phyloP scores from a whole-genome alignment of 495 filamentous ascomycete genomes.

The Podospora sp. region DNA sequence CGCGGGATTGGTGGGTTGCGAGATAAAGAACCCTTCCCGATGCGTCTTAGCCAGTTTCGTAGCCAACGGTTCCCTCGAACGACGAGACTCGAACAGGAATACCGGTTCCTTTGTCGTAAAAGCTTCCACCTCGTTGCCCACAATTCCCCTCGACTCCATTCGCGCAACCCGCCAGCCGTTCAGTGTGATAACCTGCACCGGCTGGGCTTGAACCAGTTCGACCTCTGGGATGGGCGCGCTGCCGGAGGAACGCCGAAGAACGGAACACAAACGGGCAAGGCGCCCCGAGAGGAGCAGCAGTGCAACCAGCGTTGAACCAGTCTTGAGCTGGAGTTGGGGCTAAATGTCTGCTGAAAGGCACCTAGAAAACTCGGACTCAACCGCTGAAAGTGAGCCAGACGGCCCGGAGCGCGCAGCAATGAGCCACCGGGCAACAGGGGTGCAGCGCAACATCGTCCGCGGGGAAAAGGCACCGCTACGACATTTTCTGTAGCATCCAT shows the following conservation, averaged over 20 bases:
- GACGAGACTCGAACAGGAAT: conserved; percentile 12
- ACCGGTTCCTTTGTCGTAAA: background rate
- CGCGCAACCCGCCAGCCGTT: background rate
- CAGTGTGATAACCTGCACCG: background rate
- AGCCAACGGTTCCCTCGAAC: conserved; percentile 26
- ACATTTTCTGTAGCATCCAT: conserved; percentile 16
- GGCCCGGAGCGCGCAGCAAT: background rate
- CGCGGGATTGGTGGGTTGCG: conserved; percentile 21
- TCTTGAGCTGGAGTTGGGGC: conserved; percentile 1
- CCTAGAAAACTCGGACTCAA: background rate
- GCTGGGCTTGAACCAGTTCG: background rate
- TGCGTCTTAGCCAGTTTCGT: conserved; percentile 8
- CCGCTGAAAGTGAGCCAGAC: background rate
- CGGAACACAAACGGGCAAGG: background rate
- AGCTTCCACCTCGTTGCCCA: background rate
- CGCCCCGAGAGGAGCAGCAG: conserved; percentile 1
- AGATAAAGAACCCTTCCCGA: conserved; percentile 17
- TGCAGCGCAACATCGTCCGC: background rate
- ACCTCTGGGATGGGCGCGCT: background rate
- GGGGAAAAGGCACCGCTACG: background rate
- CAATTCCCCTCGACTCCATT: background rate
- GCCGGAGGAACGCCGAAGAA: background rate
- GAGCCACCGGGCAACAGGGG: background rate
- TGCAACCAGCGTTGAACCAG: background rate
- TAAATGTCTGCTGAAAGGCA: background rate